These are phyloP conservation scores for Physcomitrellopsis africana DNA, from an alignment of 225 moss, liverwort and hornwort genomes.

Conservation along the genomic window DNA sequence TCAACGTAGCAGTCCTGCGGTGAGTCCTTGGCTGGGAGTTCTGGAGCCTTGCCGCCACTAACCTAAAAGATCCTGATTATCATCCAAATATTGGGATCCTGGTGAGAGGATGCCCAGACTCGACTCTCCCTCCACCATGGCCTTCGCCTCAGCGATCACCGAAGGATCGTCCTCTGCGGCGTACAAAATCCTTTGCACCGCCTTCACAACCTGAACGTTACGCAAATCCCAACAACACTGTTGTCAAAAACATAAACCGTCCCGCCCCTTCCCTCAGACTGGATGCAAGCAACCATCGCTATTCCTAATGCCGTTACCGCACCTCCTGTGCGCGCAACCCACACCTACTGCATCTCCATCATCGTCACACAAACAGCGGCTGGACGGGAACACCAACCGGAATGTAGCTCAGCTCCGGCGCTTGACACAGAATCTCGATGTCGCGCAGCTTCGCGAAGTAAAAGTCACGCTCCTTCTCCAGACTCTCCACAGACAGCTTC, in stretches of 20 bases:
- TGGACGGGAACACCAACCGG: too few relatives aligned
- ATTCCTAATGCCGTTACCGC: too few relatives aligned
- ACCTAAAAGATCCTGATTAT: slow-evolving; percentile 54
- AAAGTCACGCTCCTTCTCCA: too few relatives aligned
- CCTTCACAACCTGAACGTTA: slow-evolving; percentile 79
- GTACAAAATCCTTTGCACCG: slow-evolving; percentile 96
- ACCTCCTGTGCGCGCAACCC: too few relatives aligned
- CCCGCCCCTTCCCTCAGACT: slow-evolving; percentile 93
- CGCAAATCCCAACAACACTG: neutral
- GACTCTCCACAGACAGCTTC: too few relatives aligned
- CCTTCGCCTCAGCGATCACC: slow-evolving; percentile 89
- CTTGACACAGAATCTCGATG: too few relatives aligned
- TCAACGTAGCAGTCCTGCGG: neutral
- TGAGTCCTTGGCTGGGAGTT: neutral
- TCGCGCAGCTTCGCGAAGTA: too few relatives aligned
- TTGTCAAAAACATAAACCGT: neutral
- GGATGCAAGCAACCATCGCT: slow-evolving; percentile 73
- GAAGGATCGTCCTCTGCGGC: slow-evolving; percentile 86
- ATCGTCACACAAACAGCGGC: too few relatives aligned
- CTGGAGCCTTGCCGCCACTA: slow-evolving; percentile 19
- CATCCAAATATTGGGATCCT: slow-evolving; percentile 48
- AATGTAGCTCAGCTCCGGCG: too few relatives aligned
- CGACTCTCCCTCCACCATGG: slow-evolving; percentile 62
- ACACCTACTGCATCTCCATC: too few relatives aligned
- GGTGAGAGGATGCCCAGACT: slow-evolving; percentile 36